Base-by-base conservation (phyloP, 169 alveolate genomes). In the Fabrea salina region DNA sequence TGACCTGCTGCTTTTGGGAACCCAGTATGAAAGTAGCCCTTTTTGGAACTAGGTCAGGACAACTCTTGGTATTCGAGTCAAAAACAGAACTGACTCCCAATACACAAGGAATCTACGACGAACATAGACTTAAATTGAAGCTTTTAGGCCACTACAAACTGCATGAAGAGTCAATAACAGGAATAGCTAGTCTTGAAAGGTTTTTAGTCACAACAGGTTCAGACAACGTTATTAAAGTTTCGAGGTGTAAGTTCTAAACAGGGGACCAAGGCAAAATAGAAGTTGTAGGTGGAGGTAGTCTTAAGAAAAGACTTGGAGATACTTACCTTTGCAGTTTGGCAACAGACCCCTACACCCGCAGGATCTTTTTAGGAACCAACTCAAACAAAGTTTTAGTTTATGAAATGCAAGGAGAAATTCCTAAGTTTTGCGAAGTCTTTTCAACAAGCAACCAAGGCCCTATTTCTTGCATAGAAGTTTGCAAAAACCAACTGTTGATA, bases 241-340 rank as follows among this genome's bases (percentile, higher is more conserved):
- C 71, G 0, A 30, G 27, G 3, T 51, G 59, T 51, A 51, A 51
- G 37, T 51, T 27, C 27, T 58, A 58, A 58, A 5, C 44, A 30
- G 71, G 30, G 47, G n/a, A 25, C 2, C 25, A 58, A 27, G 71
- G 71, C 30, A 37, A 58, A 25, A 27, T 58, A 27, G 37, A 58
- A 33, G 30, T 43, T 7, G 71, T 58, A 30, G 71, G 71, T 27
- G 71, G 71, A 3, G 71, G 71, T 3, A 58, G 71, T 58, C 11
- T 58, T 27, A 27, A 43, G 39, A 37, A 58, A 43, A 58, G 71
- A 5, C 71, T 58, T 30, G 71, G 71, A 58, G 71, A 58, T 22
- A 43, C 71, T 6, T 25, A 25, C n/a, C 71, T 58, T 58, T 27
- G 19, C 2, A 25, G 30, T 0, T 30, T 58, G 11, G 71, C 49